These are phyloP conservation scores for Calophaca sinica DNA, from an alignment of 306 rosid genomes.

Conservation along the genomic window DNA sequence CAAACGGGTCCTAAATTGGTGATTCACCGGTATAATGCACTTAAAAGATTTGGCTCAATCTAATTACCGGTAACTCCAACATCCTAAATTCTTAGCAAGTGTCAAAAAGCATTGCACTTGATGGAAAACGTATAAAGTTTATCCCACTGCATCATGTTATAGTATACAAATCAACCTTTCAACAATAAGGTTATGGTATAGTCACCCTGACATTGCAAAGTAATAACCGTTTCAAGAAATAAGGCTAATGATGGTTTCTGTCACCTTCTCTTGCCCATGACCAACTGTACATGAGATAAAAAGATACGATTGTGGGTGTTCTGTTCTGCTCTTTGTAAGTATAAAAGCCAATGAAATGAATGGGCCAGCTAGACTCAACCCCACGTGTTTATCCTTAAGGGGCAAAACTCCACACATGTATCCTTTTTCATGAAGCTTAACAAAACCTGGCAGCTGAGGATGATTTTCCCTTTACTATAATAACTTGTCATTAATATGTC, in stretches of 20 bases:
- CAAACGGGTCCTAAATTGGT: no score
- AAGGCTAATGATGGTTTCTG: slow-evolving; percentile 40
- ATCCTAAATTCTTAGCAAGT: neutral
- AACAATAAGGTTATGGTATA: slow-evolving; percentile 24
- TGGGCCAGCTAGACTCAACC: slow-evolving; percentile 40
- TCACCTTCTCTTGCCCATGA: slow-evolving; percentile 33
- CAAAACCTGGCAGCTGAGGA: slow-evolving; percentile 41
- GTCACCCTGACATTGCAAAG: slow-evolving; percentile 27
- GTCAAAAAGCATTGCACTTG: no score
- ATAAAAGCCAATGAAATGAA: slow-evolving; percentile 41
- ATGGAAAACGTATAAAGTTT: neutral
- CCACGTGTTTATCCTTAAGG: slow-evolving; percentile 47
- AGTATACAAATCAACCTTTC: neutral
- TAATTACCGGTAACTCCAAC: neutral
- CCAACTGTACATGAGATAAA: slow-evolving; percentile 28
- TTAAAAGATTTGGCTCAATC: neutral
- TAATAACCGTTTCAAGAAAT: slow-evolving; percentile 1
- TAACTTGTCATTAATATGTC: slow-evolving; percentile 34
- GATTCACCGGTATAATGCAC: no score
- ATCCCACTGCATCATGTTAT: neutral
- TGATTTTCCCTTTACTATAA: slow-evolving; percentile 51
- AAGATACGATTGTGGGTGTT: slow-evolving; percentile 41
- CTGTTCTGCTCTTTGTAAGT: no score
- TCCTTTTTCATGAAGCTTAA: slow-evolving; percentile 41
- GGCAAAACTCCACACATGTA: slow-evolving; percentile 46